Percentiles rank a stretch among this genome's conserved stretches.
Evolutionary conservation across 495 filamentous ascomycete genomes (phyloP).

Genomic region (Acidiella bohemica): DNA sequence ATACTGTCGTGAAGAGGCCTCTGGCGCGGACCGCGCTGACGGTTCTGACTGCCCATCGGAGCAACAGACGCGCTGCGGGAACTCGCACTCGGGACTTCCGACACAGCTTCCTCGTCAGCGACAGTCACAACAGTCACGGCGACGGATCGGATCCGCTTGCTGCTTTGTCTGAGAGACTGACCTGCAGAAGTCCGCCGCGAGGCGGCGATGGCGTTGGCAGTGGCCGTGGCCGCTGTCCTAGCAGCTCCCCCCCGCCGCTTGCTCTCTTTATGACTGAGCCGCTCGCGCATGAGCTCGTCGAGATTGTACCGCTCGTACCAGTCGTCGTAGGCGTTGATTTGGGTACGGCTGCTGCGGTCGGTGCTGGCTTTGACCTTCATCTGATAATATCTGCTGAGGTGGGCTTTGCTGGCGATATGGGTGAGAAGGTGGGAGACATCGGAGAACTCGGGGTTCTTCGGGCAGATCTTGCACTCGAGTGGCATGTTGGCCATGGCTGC

Average conservation of each 20-base stretch:
- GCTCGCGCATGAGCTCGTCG: constrained; percentile 50
- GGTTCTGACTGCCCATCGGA: not conserved
- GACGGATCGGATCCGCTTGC: not conserved
- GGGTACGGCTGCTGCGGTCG: constrained; percentile 37
- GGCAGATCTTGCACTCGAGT: constrained; percentile 67
- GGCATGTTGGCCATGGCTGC: constrained; percentile 31
- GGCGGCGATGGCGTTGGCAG: not conserved
- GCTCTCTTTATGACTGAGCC: constrained; percentile 57
- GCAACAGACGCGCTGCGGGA: constrained; percentile 5
- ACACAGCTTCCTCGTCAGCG: not conserved
- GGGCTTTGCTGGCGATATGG: constrained; percentile 73
- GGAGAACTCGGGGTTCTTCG: constrained; percentile 63
- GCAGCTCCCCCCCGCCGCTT: constrained; percentile 28
- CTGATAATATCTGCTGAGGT: constrained; percentile 63
- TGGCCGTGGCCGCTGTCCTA: not conserved
- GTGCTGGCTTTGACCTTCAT: constrained; percentile 48
- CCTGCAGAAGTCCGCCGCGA: constrained; percentile 4
- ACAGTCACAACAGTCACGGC: constrained; percentile 1
- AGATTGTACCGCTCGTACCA: constrained; percentile 60
- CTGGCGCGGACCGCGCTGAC: too few relatives aligned
- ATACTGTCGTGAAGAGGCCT: constrained; percentile 14
- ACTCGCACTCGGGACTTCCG: constrained; percentile 1
- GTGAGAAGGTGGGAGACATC: constrained; percentile 82
- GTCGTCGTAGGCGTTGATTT: constrained; percentile 46
- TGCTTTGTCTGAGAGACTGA: too few relatives aligned